Conservation (phyloP, 345 rosid genomes). For the Euphorbia peplus region DNA sequence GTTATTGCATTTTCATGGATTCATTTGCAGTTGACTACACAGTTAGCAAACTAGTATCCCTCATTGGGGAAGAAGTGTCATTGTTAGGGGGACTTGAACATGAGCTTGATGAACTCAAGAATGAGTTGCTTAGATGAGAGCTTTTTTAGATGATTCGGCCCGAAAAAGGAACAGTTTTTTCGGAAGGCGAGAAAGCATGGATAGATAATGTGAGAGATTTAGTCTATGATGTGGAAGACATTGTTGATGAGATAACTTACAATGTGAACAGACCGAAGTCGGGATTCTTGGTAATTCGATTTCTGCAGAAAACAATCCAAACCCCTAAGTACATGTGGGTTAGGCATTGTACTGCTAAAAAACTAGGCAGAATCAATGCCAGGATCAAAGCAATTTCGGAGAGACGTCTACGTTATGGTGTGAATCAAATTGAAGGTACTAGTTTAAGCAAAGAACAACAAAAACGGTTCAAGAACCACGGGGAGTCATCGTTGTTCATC, state of each 20-base stretch:
- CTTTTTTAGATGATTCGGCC: conserved; percentile 33
- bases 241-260: conserved; percentile 12
- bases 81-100: conserved; percentile 21
- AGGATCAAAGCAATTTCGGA: neutral
- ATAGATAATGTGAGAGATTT: conserved; percentile 13
- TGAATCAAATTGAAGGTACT: neutral
- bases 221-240: conserved; percentile 16
- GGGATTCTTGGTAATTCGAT: too few species aligned
- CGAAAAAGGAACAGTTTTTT: neutral
- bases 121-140: conserved; percentile 30
- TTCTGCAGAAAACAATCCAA: neutral
- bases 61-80: conserved; percentile 32
- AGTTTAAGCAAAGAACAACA: neutral
- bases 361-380: neutral
- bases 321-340: conserved; percentile 8
- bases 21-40: conserved; percentile 22
- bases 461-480: conserved; percentile 12
- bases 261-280: neutral
- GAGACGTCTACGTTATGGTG: conserved; percentile 1
- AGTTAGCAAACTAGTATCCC: conserved; percentile 21
- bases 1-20: conserved; percentile 24
- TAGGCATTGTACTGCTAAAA: conserved; percentile 12
- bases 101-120: conserved; percentile 32
- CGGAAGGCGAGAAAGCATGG: conserved; percentile 27
- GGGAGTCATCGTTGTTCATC: conserved; percentile 32